Conservation (phyloP, 139 green algal genomes). For the Chlamydomonas urium region DNA sequence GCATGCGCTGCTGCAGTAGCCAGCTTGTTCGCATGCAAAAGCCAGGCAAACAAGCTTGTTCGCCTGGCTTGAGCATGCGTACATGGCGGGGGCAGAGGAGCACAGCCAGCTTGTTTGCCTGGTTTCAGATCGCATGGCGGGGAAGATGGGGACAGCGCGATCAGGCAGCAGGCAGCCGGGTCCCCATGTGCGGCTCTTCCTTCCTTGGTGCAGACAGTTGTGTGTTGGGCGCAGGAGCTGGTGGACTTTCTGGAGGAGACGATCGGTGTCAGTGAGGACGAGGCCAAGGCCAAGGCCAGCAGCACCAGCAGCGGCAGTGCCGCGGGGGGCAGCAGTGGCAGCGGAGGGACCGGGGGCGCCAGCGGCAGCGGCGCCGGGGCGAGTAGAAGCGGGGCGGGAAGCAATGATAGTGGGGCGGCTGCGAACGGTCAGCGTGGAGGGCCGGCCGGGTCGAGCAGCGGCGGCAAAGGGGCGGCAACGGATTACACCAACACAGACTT, state of each 20-base stretch:
- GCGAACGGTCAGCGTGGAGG: background rate
- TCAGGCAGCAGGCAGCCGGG: background rate
- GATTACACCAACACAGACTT: slow-evolving; percentile 7
- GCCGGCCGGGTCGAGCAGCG: background rate
- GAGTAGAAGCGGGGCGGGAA: background rate
- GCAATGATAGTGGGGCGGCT: background rate
- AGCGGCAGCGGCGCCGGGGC: background rate
- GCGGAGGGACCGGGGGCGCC: too few relatives aligned
- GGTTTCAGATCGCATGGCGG: too few relatives aligned
- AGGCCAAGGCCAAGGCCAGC: background rate
- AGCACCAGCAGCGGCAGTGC: background rate
- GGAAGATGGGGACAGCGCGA: too few relatives aligned
- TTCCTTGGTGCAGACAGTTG: background rate
- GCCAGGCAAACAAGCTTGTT: background rate
- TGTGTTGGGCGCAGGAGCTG: slow-evolving; percentile 13
- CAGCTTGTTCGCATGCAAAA: too few relatives aligned
- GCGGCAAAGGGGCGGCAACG: background rate
- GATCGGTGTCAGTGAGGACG: slow-evolving; percentile 4
- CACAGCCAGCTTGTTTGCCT: background rate
- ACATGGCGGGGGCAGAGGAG: background rate
- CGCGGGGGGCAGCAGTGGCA: too few relatives aligned
- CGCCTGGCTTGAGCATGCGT: background rate
- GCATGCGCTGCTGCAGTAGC: too few relatives aligned
- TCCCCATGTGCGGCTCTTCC: background rate
- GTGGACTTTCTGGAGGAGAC: slow-evolving; percentile 22